Evolutionary conservation across 495 filamentous ascomycete species (phyloP), one percentile per base, ranked within the genome.

Genomic region (Copromyces sp.): DNA sequence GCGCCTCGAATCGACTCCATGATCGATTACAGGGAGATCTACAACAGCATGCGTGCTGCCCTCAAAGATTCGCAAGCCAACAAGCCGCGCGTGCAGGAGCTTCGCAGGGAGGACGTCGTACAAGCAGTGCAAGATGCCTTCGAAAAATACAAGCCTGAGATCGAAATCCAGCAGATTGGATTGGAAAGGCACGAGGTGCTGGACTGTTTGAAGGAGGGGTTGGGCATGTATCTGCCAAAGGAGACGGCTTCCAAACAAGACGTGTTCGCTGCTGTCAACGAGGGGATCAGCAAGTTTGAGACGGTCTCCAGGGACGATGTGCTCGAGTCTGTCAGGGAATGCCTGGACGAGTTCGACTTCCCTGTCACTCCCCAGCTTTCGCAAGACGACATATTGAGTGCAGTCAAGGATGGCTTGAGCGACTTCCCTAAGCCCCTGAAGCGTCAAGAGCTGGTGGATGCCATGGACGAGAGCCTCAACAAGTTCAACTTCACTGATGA

Each of bases 111-210:
- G 71, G 93, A 94, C 44, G 93, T 98, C 39, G 83, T 98, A 0
- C 89, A 92, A 1, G 93, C 94, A 0, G 91, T 98, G 7, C 89
- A 89, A 70, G 93, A 97, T 70, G 94, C 92, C 3, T 96, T 92
- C 90, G 94, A 97, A 76, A 91, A 89, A 6, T 96, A 94, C 81
- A 94, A 95, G 80, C 94, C 94, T 2, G 92, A 98, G 74, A 94
- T 98, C 45, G 91, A 95, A 76, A 82, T 96, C 14, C 90, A 97
- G 75, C 93, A 96, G 76, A 93, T 94, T 73, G 94, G 94, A 9
- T 83, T 98, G 9, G 93, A 97, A 76, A 86, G 93, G 8, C 93
- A 96, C 29, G 94, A 98, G 75, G 91, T 98, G 39, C 86, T 98
- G 1, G 88, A 91, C 39, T 94, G 92, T 74, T 84, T 98, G 32